phyloP scores from a whole-genome alignment of 1,284 basidiomycete genomes.

The Moesziomyces globuligerus region DNA sequence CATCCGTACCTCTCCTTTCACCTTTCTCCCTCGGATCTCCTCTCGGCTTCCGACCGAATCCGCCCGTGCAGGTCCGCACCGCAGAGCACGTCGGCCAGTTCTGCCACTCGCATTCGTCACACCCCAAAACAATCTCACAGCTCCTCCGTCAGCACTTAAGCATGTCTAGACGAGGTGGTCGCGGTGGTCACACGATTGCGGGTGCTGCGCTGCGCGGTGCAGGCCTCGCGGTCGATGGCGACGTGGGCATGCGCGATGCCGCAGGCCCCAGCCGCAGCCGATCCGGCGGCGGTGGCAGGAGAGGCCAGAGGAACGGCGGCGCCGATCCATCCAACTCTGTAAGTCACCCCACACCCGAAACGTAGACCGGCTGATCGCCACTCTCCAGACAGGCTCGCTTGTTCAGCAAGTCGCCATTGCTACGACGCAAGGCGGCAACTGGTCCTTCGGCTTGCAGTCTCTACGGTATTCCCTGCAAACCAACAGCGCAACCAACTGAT shows the following conservation, averaged over 20 bases:
- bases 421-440: background rate
- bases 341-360: conserved; percentile 24
- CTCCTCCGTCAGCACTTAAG: background rate
- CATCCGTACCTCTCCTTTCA: too few species aligned
- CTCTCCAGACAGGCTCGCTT: background rate
- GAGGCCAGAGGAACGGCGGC: conserved; percentile 20
- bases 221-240: conserved; percentile 40
- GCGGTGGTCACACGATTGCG: conserved; percentile 42
- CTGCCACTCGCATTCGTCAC: background rate
- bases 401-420: background rate
- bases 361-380: background rate
- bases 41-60: too few species aligned
- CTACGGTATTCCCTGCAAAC: background rate
- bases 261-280: conserved; percentile 43
- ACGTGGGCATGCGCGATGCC: conserved; percentile 45
- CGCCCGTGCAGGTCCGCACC: too few species aligned
- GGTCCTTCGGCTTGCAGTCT: background rate
- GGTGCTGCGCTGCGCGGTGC: conserved; percentile 47
- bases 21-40: too few species aligned
- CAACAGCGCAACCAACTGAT: conserved; percentile 8
- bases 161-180: conserved; percentile 34
- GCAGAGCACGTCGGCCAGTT: too few species aligned
- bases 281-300: conserved; percentile 25
- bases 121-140: background rate
- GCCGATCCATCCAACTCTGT: conserved; percentile 33